Evolutionary conservation across 768 basidiomycete genomes (phyloP), one percentile per base, ranked within the genome.

Genomic region (Pleurotus salmoneostramineus): DNA sequence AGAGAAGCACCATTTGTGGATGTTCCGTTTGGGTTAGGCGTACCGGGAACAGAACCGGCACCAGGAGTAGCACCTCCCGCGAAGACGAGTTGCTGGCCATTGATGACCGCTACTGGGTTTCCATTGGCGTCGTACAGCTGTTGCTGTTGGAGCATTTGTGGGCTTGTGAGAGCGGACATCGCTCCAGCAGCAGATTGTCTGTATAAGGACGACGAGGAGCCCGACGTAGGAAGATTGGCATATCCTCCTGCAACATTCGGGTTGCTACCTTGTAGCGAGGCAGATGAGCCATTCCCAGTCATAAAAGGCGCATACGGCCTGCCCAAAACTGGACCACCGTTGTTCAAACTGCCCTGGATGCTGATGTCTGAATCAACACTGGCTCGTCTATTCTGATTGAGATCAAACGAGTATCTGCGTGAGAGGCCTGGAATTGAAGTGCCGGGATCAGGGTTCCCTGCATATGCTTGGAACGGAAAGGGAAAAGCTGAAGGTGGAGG

Each of bases 371-470:
- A 55, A 31, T 55, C 52, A n/a, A 43, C 10, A 14, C 52, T 55
- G 21, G 52, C 10, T 17, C 50, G 31, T 15, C 36, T 51, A 15
- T 34, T 37, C 33, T 51, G 35, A 14, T 43, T 40, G 35, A 55
- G 35, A 6, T 55, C 52, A 5, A 55, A 43, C 12, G 35, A 36
- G 31, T 55, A 55, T 21, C 52, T 12, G 10, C 52, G 36, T 12
- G 52, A 40, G 3, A 57, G 48, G 17, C 69, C 63, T 33, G 82
- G 75, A 48, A 79, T 66, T 14, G 71, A 63, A 0, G 74, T 75
- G 11, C 79, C 72, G 0, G 85, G 83, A 64, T 88, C 88, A 6
- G 87, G 83, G 66, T 87, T 88, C 12, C 87, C 85, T 0, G 81
- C 75, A 64, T 88, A 79, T 0, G 81, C 78, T 65, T 87, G 82